Evolutionary conservation across 2,329 filamentous ascomycete genomes (phyloP).

Genomic region (Colletotrichum noveboracense): DNA sequence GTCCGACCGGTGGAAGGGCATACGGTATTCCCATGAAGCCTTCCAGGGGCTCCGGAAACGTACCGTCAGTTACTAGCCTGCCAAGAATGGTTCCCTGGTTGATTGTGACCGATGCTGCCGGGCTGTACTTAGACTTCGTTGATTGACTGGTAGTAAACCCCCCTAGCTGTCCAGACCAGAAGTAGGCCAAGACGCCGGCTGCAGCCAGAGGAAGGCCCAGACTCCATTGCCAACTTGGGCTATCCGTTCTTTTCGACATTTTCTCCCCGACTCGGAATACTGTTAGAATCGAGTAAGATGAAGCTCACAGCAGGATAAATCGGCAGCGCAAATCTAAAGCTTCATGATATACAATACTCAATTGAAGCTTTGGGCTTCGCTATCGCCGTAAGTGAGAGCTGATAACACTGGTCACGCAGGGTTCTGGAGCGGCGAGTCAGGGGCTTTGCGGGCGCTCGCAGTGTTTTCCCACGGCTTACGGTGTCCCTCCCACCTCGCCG

Average conservation of each 20-base stretch:
- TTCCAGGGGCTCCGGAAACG: slow-evolving; percentile 35
- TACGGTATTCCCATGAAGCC: slow-evolving; percentile 54
- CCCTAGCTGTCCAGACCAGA: neutral
- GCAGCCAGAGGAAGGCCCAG: neutral
- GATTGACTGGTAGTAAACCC: neutral
- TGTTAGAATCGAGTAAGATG: neutral
- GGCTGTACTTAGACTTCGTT: neutral
- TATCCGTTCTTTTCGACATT: neutral
- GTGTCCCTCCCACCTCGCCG: neutral
- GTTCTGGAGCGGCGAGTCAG: neutral
- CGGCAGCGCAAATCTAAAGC: neutral
- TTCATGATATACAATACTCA: neutral
- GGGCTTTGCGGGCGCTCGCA: neutral
- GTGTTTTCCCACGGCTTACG: neutral
- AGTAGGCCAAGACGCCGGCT: neutral
- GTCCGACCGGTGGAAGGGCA: slow-evolving; percentile 46
- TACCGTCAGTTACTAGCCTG: slow-evolving; percentile 32
- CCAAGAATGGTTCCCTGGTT: slow-evolving; percentile 35
- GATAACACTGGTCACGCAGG: neutral
- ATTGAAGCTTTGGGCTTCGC: neutral
- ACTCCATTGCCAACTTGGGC: neutral
- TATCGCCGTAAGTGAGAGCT: neutral
- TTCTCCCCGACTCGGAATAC: neutral
- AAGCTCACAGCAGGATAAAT: neutral
- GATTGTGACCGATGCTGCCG: slow-evolving; percentile 27